phyloP scores from a whole-genome alignment of 257 asterid genomes.

The Haberlea rhodopensis region DNA sequence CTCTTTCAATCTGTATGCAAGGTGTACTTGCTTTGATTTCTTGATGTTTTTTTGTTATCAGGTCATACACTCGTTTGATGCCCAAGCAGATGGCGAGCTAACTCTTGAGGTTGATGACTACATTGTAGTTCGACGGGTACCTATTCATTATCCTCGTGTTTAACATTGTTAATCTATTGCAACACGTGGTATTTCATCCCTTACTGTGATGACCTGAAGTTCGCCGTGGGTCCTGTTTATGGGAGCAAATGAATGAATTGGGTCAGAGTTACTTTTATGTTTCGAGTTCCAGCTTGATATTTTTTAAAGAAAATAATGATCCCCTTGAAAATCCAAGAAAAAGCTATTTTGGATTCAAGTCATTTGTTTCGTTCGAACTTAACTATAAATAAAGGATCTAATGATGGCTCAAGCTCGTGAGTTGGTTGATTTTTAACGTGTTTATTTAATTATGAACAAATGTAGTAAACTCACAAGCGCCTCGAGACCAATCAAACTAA shows the following conservation, averaged over 20 bases:
- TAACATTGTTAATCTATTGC: neutral
- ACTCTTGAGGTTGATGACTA: constrained; percentile 63
- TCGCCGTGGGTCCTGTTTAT: neutral
- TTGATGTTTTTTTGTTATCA: constrained; percentile 28
- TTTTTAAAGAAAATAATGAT: no score
- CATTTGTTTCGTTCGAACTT: no score
- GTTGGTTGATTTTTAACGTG: no score
- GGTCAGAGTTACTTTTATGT: no score
- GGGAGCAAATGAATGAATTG: neutral
- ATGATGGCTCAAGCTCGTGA: no score
- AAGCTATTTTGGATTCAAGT: no score
- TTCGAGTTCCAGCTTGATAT: no score
- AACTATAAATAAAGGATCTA: no score
- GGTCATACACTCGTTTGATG: constrained; percentile 90
- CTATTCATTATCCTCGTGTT: neutral
- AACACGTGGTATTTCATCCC: neutral
- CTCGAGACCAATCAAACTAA: no score
- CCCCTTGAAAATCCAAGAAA: no score
- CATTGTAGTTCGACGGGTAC: constrained; percentile 87
- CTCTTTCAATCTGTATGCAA: neutral
- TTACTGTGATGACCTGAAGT: neutral
- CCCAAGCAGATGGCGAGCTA: constrained; percentile 85
- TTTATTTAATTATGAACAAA: no score
- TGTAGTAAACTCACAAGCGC: no score
- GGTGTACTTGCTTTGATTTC: neutral